These are phyloP conservation scores for Dioscorea dumetorum DNA, from an alignment of 106 monocot genomes.

Conservation along the genomic window DNA sequence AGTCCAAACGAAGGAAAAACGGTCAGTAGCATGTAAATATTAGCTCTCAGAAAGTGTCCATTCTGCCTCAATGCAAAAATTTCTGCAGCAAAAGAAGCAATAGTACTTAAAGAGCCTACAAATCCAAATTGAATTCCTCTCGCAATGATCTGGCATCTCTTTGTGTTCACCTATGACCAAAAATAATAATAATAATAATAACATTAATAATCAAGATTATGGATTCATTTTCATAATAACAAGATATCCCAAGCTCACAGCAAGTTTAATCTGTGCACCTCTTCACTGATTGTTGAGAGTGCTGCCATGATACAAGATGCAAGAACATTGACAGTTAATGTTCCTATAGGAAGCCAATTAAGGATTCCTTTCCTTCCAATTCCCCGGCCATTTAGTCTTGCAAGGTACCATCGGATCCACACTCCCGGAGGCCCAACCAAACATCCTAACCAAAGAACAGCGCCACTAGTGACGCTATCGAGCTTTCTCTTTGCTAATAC, in stretches of 20 bases:
- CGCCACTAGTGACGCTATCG: constrained; percentile 13
- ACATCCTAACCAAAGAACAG: constrained; percentile 75
- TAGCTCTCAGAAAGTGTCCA: constrained; percentile 49
- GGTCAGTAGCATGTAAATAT: constrained; percentile 39
- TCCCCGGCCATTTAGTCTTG: constrained; percentile 76
- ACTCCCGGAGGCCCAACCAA: constrained; percentile 72
- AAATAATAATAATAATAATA: too few species aligned
- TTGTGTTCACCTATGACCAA: constrained; percentile 80
- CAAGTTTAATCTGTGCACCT: constrained; percentile 1
- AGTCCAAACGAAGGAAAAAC: constrained; percentile 55
- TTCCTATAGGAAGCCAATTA: constrained; percentile 84
- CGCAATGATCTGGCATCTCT: constrained; percentile 30
- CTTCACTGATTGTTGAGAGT: constrained; percentile 55
- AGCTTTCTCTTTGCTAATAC: constrained; percentile 21
- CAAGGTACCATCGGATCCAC: constrained; percentile 83
- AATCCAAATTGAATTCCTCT: constrained; percentile 77
- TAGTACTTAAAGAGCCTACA: constrained; percentile 86
- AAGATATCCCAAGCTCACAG: neutral
- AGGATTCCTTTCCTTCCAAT: constrained; percentile 44
- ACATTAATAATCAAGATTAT: neutral
- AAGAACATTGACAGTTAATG: constrained; percentile 65
- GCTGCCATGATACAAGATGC: constrained; percentile 75
- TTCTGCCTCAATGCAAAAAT: constrained; percentile 74
- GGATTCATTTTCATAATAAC: neutral
- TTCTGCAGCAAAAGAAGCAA: constrained; percentile 83